Evolutionary conservation across 352 stramenopile genomes (phyloP).

Genomic region (Globisporangium spiculum): DNA sequence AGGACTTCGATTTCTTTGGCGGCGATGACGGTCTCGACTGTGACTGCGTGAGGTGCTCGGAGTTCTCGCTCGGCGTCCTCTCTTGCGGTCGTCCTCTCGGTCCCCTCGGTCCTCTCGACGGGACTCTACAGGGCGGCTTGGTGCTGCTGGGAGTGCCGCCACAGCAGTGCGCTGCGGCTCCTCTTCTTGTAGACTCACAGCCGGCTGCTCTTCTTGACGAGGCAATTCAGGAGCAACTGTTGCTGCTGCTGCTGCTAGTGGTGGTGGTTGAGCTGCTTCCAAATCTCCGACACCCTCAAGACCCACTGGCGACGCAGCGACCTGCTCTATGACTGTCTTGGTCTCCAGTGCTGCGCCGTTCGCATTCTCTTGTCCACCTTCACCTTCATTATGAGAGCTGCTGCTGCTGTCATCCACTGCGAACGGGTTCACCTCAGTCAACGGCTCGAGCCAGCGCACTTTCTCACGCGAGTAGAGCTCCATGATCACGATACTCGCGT

Average conservation of each 20-base stretch:
- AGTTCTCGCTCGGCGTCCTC: conserved; percentile 5
- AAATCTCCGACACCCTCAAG: background rate
- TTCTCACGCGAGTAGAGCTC: conserved; percentile 56
- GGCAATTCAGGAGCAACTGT: background rate
- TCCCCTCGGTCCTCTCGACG: background rate
- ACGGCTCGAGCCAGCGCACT: conserved; percentile 65
- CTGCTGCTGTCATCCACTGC: conserved; percentile 41
- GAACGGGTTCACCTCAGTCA: conserved; percentile 72
- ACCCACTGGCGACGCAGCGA: conserved; percentile 1
- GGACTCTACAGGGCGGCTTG: background rate
- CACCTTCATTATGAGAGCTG: conserved; percentile 6
- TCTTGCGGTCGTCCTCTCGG: background rate
- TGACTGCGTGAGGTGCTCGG: conserved; percentile 16
- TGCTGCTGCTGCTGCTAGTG: background rate
- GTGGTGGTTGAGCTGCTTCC: background rate
- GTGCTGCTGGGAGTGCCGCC: background rate
- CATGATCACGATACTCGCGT: conserved; percentile 53
- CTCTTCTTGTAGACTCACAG: background rate
- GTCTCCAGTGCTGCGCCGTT: background rate
- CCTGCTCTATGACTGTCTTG: background rate
- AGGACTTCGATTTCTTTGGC: conserved; percentile 20
- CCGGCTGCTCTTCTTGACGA: background rate
- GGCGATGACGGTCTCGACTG: conserved; percentile 16
- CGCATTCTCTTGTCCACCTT: background rate
- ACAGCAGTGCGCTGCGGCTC: background rate